Percentiles rank a stretch among this genome's conserved stretches.
Evolutionary conservation across 768 basidiomycete species (phyloP).

Genomic region (Ramaria rubella): DNA sequence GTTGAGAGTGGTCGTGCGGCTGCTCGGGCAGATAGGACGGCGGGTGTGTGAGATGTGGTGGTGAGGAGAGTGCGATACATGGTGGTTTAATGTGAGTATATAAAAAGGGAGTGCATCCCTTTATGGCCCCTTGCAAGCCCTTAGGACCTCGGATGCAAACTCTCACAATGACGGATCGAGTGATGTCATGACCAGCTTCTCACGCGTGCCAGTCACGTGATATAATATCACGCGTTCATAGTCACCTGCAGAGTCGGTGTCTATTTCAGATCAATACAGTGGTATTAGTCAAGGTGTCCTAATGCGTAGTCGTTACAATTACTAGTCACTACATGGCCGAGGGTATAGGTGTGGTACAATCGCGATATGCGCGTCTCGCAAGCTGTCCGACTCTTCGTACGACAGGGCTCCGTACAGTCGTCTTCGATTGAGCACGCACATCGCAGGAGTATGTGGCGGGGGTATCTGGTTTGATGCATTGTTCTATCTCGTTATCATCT

Average conservation of each 20-base stretch:
- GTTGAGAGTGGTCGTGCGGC: slow-evolving; percentile 23
- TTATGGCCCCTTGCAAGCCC: background rate
- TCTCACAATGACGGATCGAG: slow-evolving; percentile 3
- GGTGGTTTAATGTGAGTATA: background rate
- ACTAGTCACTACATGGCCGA: background rate
- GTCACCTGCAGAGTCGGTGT: too few relatives aligned
- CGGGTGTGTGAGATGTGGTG: slow-evolving; percentile 16
- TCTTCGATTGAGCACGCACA: background rate
- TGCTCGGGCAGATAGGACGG: slow-evolving; percentile 13
- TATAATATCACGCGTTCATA: background rate
- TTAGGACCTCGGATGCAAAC: too few relatives aligned
- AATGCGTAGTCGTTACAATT: too few relatives aligned
- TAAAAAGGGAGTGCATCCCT: background rate
- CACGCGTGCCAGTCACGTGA: background rate
- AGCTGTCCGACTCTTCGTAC: background rate
- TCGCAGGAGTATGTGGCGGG: background rate
- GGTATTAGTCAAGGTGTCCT: too few relatives aligned
- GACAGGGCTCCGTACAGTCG: too few relatives aligned
- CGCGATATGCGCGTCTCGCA: background rate
- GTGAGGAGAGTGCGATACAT: slow-evolving; percentile 23
- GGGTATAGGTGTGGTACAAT: background rate
- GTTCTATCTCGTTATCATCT: background rate
- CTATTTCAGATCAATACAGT: background rate
- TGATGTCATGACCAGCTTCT: background rate
- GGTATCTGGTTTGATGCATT: background rate